Conservation (phyloP, 805 yeast genomes). For the Pichia exigua region DNA sequence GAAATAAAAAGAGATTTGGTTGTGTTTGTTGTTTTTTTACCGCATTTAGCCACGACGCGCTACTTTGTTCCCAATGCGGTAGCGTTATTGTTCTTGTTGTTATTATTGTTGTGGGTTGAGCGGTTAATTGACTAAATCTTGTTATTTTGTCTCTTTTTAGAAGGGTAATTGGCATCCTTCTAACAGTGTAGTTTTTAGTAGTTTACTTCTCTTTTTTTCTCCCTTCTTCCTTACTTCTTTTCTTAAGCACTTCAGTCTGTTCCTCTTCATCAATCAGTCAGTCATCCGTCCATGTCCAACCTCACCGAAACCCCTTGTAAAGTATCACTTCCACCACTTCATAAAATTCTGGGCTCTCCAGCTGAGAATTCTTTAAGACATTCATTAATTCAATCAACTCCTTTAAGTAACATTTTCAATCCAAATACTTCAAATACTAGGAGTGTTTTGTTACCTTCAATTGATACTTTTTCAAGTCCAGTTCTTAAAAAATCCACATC, state of each 20-base stretch:
- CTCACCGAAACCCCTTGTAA: neutral
- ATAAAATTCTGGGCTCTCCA: neutral
- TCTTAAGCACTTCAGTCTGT: neutral
- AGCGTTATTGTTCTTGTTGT: neutral
- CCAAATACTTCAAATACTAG: neutral
- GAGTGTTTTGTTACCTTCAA: slow-evolving; percentile 14
- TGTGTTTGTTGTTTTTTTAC: neutral
- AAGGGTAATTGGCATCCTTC: neutral
- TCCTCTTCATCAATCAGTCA: neutral
- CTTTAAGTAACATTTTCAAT: neutral
- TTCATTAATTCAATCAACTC: neutral
- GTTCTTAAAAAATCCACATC: slow-evolving; percentile 19
- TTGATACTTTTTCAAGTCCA: slow-evolving; percentile 21
- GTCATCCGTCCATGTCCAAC: neutral
- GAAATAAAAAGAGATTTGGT: no score
- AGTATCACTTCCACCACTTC: neutral
- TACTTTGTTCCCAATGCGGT: neutral
- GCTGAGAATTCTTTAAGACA: neutral
- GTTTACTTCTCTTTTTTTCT: neutral
- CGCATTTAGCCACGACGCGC: neutral
- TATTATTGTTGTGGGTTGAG: neutral
- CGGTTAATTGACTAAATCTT: neutral
- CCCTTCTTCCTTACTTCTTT: neutral
- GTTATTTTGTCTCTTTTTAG: neutral
- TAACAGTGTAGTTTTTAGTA: no score